These are phyloP conservation scores for Pythium phragmitis DNA, from an alignment of 352 stramenopile species.

Conservation along the genomic window DNA sequence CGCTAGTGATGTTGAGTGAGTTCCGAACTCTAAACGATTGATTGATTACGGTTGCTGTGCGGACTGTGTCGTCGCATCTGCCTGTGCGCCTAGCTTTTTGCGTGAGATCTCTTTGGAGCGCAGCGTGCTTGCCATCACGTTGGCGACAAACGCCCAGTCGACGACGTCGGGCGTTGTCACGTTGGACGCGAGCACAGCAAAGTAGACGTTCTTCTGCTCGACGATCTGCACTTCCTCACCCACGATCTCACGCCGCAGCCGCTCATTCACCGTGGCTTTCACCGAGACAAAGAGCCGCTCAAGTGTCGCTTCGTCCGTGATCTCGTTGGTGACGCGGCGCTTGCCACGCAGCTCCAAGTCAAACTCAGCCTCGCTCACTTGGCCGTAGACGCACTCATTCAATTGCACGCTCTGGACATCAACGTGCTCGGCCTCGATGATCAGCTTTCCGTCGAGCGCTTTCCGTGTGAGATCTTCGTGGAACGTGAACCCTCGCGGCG, in stretches of 20 bases:
- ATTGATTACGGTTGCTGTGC: neutral
- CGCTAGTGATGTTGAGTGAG: neutral
- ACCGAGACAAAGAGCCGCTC: conserved; percentile 27
- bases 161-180: conserved; percentile 23
- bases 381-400: conserved; percentile 23
- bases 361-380: conserved; percentile 23
- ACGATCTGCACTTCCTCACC: conserved; percentile 15
- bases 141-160: conserved; percentile 24
- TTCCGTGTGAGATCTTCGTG: conserved; percentile 10
- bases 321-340: conserved; percentile 21
- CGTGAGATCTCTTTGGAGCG: conserved; percentile 21
- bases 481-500: conserved; percentile 19
- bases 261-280: conserved; percentile 24
- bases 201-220: conserved; percentile 28
- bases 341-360: conserved; percentile 18
- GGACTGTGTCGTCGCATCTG: no score
- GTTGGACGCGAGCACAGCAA: conserved; percentile 22
- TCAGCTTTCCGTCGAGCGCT: conserved; percentile 9
- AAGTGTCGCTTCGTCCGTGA: conserved; percentile 20
- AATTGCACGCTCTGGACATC: conserved; percentile 24
- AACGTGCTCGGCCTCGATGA: conserved; percentile 25
- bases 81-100: neutral
- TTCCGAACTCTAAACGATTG: neutral
- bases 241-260: conserved; percentile 14
- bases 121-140: conserved; percentile 14